Percentiles rank a stretch among this genome's conserved stretches.
These are phyloP conservation scores for Filobasidium uniguttulatum DNA, from an alignment of 1,284 basidiomycete species.

Conservation along the genomic window DNA sequence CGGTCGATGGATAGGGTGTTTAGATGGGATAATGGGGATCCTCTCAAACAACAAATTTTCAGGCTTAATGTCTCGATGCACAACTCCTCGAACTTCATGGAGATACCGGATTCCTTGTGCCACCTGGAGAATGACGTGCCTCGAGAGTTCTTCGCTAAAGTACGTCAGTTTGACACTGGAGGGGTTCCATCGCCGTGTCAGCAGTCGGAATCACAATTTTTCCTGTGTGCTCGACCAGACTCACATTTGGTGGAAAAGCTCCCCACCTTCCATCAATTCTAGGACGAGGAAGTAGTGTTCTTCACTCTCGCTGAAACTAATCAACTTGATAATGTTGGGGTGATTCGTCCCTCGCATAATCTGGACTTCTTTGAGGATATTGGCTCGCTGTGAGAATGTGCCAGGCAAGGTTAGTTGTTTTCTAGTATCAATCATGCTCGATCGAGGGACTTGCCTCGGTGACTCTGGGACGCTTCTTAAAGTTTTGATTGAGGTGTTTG, in stretches of 20 bases:
- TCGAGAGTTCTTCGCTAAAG: slow-evolving; percentile 85
- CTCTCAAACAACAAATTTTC: slow-evolving; percentile 93
- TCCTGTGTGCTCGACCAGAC: too few relatives aligned
- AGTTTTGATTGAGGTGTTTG: slow-evolving; percentile 78
- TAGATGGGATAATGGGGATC: slow-evolving; percentile 84
- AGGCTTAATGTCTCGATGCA: slow-evolving; percentile 98
- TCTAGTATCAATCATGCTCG: not conserved
- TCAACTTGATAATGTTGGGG: slow-evolving; percentile 74
- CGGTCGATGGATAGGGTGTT: slow-evolving; percentile 57
- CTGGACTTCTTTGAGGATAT: slow-evolving; percentile 98
- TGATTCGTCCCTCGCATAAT: slow-evolving; percentile 96
- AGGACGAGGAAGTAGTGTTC: slow-evolving; percentile 92
- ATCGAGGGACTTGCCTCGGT: slow-evolving; percentile 59
- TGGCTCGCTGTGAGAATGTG: slow-evolving; percentile 60
- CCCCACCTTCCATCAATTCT: slow-evolving; percentile 94
- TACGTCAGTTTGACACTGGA: slow-evolving; percentile 82
- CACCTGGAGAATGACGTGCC: slow-evolving; percentile 95
- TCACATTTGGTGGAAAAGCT: slow-evolving; percentile 91
- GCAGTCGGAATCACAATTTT: too few relatives aligned
- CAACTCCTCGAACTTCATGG: slow-evolving; percentile 94
- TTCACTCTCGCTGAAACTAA: slow-evolving; percentile 75
- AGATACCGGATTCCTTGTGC: slow-evolving; percentile 90
- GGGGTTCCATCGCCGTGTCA: slow-evolving; percentile 13
- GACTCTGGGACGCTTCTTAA: slow-evolving; percentile 84
- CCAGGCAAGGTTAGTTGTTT: slow-evolving; percentile 14